Evolutionary conservation across 2,329 filamentous ascomycete genomes (phyloP), one percentile per base, ranked within the genome.

Genomic region (Pseudogymnoascus sp.): DNA sequence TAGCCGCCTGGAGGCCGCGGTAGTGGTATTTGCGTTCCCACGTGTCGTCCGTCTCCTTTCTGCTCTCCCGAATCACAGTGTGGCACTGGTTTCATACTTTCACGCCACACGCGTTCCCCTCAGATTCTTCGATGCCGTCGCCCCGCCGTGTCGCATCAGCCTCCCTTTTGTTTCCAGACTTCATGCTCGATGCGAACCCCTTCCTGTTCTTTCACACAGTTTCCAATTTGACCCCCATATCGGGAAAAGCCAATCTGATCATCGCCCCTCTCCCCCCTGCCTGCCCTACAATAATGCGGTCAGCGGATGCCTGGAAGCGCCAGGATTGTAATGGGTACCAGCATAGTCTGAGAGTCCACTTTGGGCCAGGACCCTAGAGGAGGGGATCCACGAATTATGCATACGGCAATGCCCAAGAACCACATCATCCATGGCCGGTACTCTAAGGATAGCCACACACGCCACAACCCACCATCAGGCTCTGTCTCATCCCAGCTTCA

Each of bases 201-300:
- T 57, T 35, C 28, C 50, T 35, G 15, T 53, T 57, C 50, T 57
- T 57, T 33, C 50, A 57, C 26, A 57, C 11, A 15, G 28, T 19
- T 19, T n/a, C 10, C 50, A 57, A 57, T 57, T 53, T 57, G 50
- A 57, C 28, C 50, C 28, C 50, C 50, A 57, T 57, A 57, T 57
- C 50, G 50, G 47, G 50, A 57, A 57, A 57, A 57, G 50, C 50
- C 50, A 57, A 57, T 35, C 50, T 57, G 50, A 57, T 57, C 50
- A 35, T 57, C 50, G 50, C 50, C 50, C 47, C 47, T 53, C 47
- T 31, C 47, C 47, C 47, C 47, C 47, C 47, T 53, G 47, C 47
- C 26, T 31, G 47, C 47, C 47, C 47, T 53, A 53, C 47, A 53
- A 53, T 53, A 53, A 53, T 53, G 47, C 47, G 47, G 47, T 31